These are phyloP conservation scores for Drechslerella coelobrocha DNA, from an alignment of 2,329 filamentous ascomycete genomes.

Conservation along the genomic window DNA sequence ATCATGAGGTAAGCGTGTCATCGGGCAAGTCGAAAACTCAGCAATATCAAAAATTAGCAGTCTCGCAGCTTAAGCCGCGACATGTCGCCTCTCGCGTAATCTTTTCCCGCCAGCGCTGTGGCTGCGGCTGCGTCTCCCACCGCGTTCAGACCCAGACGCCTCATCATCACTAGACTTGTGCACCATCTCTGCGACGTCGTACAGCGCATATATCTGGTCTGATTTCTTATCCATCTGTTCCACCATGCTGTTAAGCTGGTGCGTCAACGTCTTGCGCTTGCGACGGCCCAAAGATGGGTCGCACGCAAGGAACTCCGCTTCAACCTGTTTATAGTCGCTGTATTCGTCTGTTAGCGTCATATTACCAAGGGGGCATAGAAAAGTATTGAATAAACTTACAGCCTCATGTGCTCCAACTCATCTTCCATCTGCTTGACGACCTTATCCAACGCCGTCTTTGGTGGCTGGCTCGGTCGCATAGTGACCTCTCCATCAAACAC, in stretches of 20 bases:
- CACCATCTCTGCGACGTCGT: conserved; percentile 54
- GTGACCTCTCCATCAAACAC: conserved; percentile 50
- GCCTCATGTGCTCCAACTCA: conserved; percentile 54
- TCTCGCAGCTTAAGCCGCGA: too few species aligned
- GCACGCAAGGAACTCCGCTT: conserved; percentile 54
- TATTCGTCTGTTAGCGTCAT: conserved; percentile 18
- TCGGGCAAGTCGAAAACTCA: too few species aligned
- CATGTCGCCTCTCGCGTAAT: too few species aligned
- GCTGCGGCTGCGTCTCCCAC: conserved; percentile 17
- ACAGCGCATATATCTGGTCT: conserved; percentile 55
- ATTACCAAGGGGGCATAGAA: not conserved
- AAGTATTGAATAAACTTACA: conserved; percentile 47
- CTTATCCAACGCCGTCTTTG: conserved; percentile 53
- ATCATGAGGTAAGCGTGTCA: too few species aligned
- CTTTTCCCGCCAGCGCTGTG: not conserved
- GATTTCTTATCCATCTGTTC: conserved; percentile 55
- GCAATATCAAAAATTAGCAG: too few species aligned
- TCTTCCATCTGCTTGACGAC: conserved; percentile 55
- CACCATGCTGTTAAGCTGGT: conserved; percentile 54
- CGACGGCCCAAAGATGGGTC: conserved; percentile 54
- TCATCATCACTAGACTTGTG: conserved; percentile 9
- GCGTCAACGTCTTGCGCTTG: conserved; percentile 53
- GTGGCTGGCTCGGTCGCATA: conserved; percentile 52
- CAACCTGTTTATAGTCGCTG: conserved; percentile 53
- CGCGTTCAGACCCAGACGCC: conserved; percentile 13